Evolutionary conservation across 768 basidiomycete species (phyloP).

Genomic region (Dendrothele bispora): DNA sequence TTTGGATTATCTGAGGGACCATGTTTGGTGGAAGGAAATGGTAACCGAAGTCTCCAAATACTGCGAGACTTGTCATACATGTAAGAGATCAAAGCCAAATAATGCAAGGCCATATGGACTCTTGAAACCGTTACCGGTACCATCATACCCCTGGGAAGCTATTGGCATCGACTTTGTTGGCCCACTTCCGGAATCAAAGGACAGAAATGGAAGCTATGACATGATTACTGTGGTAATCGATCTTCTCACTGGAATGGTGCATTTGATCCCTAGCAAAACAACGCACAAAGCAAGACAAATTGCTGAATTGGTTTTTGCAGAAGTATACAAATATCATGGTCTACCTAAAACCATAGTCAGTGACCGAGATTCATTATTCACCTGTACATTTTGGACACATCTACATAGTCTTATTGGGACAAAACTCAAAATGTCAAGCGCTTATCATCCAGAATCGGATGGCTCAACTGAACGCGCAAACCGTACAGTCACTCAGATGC

Average conservation of each 20-base stretch:
- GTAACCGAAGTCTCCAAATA: constrained; percentile 14
- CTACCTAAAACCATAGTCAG: constrained; percentile 17
- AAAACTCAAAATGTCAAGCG: constrained; percentile 20
- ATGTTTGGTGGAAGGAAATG: constrained; percentile 18
- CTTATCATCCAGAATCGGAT: constrained; percentile 31
- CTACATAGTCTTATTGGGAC: constrained; percentile 15
- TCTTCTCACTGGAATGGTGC: constrained; percentile 22
- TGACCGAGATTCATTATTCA: constrained; percentile 30
- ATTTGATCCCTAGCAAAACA: constrained; percentile 15
- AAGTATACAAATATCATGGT: constrained; percentile 14
- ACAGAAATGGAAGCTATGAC: constrained; percentile 19
- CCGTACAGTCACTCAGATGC: constrained; percentile 12
- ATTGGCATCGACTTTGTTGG: constrained; percentile 20
- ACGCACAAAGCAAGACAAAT: constrained; percentile 8
- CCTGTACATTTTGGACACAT: constrained; percentile 20
- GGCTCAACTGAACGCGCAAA: constrained; percentile 16
- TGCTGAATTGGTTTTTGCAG: constrained; percentile 10
- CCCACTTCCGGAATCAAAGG: constrained; percentile 13
- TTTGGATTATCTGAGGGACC: constrained; percentile 19
- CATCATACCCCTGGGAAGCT: constrained; percentile 11
- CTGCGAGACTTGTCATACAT: constrained; percentile 23
- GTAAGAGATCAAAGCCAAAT: constrained; percentile 5
- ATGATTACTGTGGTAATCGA: constrained; percentile 20
- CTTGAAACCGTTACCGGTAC: constrained; percentile 1
- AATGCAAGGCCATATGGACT: constrained; percentile 10